These are phyloP conservation scores for Aspergillus wentii DNA, from an alignment of 495 filamentous ascomycete genomes.

Conservation along the genomic window DNA sequence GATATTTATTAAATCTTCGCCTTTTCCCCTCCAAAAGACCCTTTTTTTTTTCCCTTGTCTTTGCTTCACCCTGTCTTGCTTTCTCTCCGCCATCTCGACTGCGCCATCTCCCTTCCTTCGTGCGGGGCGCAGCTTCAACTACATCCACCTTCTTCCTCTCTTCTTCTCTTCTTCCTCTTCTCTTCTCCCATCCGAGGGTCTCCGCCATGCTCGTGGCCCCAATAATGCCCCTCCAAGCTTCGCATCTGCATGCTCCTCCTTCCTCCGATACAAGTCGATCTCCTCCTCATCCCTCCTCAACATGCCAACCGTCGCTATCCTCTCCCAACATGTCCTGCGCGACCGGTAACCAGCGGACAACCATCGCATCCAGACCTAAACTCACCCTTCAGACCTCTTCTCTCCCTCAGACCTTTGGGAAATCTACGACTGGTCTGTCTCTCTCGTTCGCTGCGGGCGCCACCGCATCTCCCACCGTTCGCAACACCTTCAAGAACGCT, in stretches of 20 bases:
- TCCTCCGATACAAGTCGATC: conserved; percentile 8
- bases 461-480: conserved; percentile 66
- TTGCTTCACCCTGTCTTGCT: too few species aligned
- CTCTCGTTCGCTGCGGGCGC: conserved; percentile 54
- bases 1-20: too few species aligned
- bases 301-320: conserved; percentile 21
- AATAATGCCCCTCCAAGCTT: conserved; percentile 16
- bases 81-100: too few species aligned
- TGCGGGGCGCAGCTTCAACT: conserved; percentile 1
- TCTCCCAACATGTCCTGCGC: conserved; percentile 22
- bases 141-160: neutral
- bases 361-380: conserved; percentile 60
- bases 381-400: conserved; percentile 72
- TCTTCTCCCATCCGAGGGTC: conserved; percentile 14
- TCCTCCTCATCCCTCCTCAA: conserved; percentile 19
- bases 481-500: conserved; percentile 79
- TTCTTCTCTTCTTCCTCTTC: conserved; percentile 2
- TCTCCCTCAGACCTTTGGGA: conserved; percentile 48
- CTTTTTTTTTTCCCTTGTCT: too few species aligned
- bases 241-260: conserved; percentile 4
- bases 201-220: conserved; percentile 18
- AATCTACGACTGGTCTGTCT: conserved; percentile 49
- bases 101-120: neutral
- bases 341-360: conserved; percentile 31
- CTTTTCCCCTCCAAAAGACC: too few species aligned